These are phyloP conservation scores for Kitagawia praeruptora DNA, from an alignment of 129 eudicot genomes.

Conservation along the genomic window DNA sequence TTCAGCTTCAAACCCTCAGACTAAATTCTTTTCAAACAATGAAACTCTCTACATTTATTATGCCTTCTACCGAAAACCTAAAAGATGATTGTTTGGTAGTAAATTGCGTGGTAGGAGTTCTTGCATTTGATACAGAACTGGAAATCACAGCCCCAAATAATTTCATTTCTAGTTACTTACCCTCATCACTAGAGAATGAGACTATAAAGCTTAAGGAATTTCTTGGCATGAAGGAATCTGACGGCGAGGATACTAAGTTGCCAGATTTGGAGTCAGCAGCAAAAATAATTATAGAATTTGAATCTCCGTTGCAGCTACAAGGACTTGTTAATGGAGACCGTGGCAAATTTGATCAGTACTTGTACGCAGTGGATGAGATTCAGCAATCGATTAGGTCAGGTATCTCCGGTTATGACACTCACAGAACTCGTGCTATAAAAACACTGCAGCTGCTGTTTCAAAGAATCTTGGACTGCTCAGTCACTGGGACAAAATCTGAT, in stretches of 20 bases:
- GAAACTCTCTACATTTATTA: neutral
- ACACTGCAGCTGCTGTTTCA: neutral
- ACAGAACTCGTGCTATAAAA: neutral
- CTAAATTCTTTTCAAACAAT: neutral
- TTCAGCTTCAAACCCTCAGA: neutral
- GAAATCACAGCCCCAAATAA: too few species aligned
- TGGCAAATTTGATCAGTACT: neutral
- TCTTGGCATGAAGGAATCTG: neutral
- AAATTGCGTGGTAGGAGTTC: neutral
- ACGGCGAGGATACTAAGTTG: neutral
- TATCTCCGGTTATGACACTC: neutral
- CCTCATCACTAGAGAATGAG: neutral
- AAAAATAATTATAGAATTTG: neutral
- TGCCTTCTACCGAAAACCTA: neutral
- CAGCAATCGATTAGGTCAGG: slow-evolving; percentile 1
- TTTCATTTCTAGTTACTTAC: neutral
- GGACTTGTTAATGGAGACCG: neutral
- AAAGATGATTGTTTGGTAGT: slow-evolving; percentile 1
- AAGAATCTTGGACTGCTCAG: neutral
- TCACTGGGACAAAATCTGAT: neutral
- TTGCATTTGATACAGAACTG: neutral
- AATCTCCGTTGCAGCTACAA: neutral
- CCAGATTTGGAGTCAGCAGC: neutral
- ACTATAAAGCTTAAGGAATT: neutral
- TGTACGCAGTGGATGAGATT: neutral